These are phyloP conservation scores for Microbotryum violaceum DNA, from an alignment of 1,284 basidiomycete species.

Conservation along the genomic window DNA sequence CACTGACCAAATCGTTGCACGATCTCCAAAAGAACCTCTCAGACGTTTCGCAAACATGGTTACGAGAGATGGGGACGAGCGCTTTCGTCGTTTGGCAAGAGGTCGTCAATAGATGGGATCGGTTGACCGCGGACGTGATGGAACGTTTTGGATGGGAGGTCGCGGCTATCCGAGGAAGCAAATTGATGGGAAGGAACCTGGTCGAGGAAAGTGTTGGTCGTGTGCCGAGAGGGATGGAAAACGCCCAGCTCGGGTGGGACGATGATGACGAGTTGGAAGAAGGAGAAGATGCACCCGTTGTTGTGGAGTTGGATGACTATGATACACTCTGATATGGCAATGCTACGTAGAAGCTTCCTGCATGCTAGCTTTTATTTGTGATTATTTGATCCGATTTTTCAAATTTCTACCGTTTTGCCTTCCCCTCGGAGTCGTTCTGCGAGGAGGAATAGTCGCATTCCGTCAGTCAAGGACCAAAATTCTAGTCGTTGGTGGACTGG, in stretches of 20 bases:
- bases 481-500: too few species aligned
- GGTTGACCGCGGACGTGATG: slow-evolving; percentile 11
- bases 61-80: neutral
- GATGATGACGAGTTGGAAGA: slow-evolving; percentile 35
- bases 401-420: slow-evolving; percentile 29
- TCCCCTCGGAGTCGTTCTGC: slow-evolving; percentile 24
- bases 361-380: too few species aligned
- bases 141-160: slow-evolving; percentile 34
- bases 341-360: too few species aligned
- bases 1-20: slow-evolving; percentile 40
- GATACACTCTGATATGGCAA: too few species aligned
- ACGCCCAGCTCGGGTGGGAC: slow-evolving; percentile 20
- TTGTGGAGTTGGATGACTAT: slow-evolving; percentile 23
- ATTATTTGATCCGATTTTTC: neutral
- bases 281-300: slow-evolving; percentile 35
- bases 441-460: neutral
- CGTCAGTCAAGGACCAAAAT: too few species aligned
- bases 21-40: slow-evolving; percentile 34
- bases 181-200: slow-evolving; percentile 1
- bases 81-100: slow-evolving; percentile 10
- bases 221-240: neutral
- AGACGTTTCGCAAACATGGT: slow-evolving; percentile 13
- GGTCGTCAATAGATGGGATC: slow-evolving; percentile 26
- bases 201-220: slow-evolving; percentile 7
- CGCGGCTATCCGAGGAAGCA: slow-evolving; percentile 12